Evolutionary conservation across 345 rosid genomes (phyloP), one percentile per base, ranked within the genome.

Genomic region (Acer yangbiense): DNA sequence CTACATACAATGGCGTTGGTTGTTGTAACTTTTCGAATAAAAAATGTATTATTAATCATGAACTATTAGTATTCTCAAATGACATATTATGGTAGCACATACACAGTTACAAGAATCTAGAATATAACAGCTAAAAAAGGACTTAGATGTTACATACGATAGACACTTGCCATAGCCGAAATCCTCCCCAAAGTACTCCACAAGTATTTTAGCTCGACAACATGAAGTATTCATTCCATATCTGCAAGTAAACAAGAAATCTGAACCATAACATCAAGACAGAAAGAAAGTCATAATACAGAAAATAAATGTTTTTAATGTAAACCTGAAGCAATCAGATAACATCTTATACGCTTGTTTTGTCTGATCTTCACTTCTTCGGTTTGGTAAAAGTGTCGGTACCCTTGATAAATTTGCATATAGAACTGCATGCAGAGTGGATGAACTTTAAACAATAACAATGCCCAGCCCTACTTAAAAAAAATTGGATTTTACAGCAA

Each of bases 121-220:
- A 23, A 44, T 14, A n/a, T 46, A 29, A 65, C 48, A 35, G 32
- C 50, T 25, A 29, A 39, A 52, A 68, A 62, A n/a, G 23, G 46
- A 32, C 46, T 18, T 18, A 43, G 61, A 68, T 8, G 55, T 41
- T 35, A 81, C 93, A 43, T 89, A 94, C 98, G 79, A 29, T 76
- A 81, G 90, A 86, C 98, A 94, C 80, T 89, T 91, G 71, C 83
- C 78, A 69, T 74, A 39, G 65, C 80, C 73, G 65, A 94, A 90
- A 78, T 90, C 89, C 81, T 94, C 94, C 65, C 98, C 98, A 82
- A 93, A 94, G 71, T 94, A 90, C 83, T 89, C 91, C 44, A 93
- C 97, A 0, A 93, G 90, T 75, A 17, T 86, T 87, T 86, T 94
- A 2, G 95, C 93, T 71, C 98, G 92, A 81, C 98, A 94, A 63